A percentile compares a stretch with the other conserved stretches of the same genome.
These are phyloP conservation scores for Globisporangium sylvaticum DNA, from an alignment of 352 stramenopile genomes.

Conservation along the genomic window DNA sequence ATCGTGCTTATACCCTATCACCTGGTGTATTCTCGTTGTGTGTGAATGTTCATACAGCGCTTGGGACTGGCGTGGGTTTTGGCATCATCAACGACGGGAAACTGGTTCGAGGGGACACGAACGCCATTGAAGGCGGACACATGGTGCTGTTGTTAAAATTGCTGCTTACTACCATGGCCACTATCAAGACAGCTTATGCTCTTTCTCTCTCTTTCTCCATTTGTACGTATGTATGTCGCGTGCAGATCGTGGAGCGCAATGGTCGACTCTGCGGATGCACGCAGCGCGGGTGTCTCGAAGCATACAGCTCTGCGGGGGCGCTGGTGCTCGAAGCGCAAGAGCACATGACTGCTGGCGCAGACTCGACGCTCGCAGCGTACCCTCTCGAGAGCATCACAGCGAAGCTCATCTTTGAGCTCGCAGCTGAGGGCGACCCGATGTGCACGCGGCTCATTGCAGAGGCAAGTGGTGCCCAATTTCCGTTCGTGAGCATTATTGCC, in stretches of 20 bases:
- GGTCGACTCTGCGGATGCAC: slow-evolving; percentile 67
- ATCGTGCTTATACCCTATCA: background rate
- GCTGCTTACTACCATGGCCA: too few relatives aligned
- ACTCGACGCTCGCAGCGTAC: slow-evolving; percentile 45
- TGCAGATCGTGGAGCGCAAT: slow-evolving; percentile 80
- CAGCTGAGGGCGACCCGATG: slow-evolving; percentile 59
- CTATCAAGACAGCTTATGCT: too few relatives aligned
- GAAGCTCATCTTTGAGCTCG: slow-evolving; percentile 70
- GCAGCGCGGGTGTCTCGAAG: slow-evolving; percentile 73
- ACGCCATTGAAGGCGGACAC: slow-evolving; percentile 76
- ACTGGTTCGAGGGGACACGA: slow-evolving; percentile 61
- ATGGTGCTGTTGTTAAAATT: slow-evolving; percentile 31
- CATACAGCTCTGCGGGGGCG: slow-evolving; percentile 68
- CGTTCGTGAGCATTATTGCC: background rate
- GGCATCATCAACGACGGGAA: slow-evolving; percentile 60
- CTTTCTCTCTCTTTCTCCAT: too few relatives aligned
- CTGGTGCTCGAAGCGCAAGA: slow-evolving; percentile 63
- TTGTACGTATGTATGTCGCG: background rate
- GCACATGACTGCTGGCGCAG: slow-evolving; percentile 51
- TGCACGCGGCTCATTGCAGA: slow-evolving; percentile 67
- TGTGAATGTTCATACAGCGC: slow-evolving; percentile 26
- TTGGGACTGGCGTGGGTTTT: slow-evolving; percentile 74
- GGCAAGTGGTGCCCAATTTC: slow-evolving; percentile 19
- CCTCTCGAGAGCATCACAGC: slow-evolving; percentile 51
- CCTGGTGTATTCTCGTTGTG: background rate